Evolutionary conservation across 371 early-diverging fungal species (phyloP), one percentile per base, ranked within the genome.

Genomic region (Gilbertella persicaria): DNA sequence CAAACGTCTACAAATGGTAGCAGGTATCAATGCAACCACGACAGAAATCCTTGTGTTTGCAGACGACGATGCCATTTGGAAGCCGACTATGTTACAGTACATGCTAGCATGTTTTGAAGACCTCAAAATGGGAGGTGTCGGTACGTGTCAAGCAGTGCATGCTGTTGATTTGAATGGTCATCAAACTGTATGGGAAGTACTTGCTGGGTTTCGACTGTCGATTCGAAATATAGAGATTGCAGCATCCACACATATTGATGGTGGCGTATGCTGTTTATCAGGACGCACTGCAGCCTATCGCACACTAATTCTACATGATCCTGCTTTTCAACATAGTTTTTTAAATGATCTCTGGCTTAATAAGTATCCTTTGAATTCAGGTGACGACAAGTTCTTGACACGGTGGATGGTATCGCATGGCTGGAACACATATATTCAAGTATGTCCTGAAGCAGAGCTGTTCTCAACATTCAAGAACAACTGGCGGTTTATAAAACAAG

Each of bases 341-440:
- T 84, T 83, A 6, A 78, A 89, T 46, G 89, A 89, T 59, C 83
- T 81, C 42, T 89, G 89, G 89, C 56, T 75, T 28, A 77, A 79
- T 23, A 85, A 84, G 61, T 86, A 86, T 59, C 83, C 83, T 26
- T 80, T 87, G 50, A 87, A 89, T 54, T 86, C 86, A 6, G 89
- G 89, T 23, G 89, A 89, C 48, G 89, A 89, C 69, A 89, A 89
- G 58, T 89, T 89, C 50, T 60, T 89, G 59, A 89, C 89, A 1
- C 83, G 89, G 9, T 89, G 89, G 89, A 79, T 86, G 80, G 82
- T 86, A 20, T 83, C 79, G 9, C 86, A 86, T 53, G 76, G 81
- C 13, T 87, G 88, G 88, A 74, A 75, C 14, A 87, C 88, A 4
- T 85, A 83, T 62, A 78, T 86, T 33, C 89, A 89, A 58, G 73